Base-by-base conservation (phyloP, 2,329 filamentous ascomycete genomes). In the Aspergillus candidus region DNA sequence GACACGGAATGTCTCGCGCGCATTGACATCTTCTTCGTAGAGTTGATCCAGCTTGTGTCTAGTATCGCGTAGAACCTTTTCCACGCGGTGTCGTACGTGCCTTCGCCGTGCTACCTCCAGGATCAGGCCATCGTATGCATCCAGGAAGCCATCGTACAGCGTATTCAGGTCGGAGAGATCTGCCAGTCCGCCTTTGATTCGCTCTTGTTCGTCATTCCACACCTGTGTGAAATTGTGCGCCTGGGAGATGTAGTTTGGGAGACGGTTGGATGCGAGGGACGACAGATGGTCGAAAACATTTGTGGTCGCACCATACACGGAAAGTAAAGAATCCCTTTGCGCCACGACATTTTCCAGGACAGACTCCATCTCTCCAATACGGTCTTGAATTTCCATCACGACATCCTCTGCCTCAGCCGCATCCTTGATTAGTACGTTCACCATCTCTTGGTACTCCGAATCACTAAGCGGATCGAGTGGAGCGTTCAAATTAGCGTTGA, bases 131-230 rank as follows among this genome's bases (percentile, higher is more conserved):
- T 88, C 85, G 60, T 98, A 97, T 0, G 89, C 88, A 41, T 81
- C 78, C 14, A 86, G 76, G 58, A 97, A 98, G 13, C 84, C 83
- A 48, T 91, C 85, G 65, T 96, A 97, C 56, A 96, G 88, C n/a
- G 79, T 73, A 10, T 82, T 77, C 56, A 96, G 78, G 15, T 80
- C 79, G 40, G 84, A 81, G 66, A 97, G 84, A 58, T 94, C 88
- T 8, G 76, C 72, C 33, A 95, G 78, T 54, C 82, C 85, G 12
- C 70, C 73, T 31, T 76, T 73, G 17, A 97, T 86, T 13, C 75
- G 76, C 4, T 79, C 76, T 51, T 83, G 82, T 53, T 94, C 88
- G 47, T 84, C 80, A 22, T 79, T 77, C 88, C 91, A 96, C 3
- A 72, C 67, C 10, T 62, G 61, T 4, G 68, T 66, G 55, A 75